phyloP scores from a whole-genome alignment of 2,329 filamentous ascomycete genomes.

The Fusarium brevicatenulatum region DNA sequence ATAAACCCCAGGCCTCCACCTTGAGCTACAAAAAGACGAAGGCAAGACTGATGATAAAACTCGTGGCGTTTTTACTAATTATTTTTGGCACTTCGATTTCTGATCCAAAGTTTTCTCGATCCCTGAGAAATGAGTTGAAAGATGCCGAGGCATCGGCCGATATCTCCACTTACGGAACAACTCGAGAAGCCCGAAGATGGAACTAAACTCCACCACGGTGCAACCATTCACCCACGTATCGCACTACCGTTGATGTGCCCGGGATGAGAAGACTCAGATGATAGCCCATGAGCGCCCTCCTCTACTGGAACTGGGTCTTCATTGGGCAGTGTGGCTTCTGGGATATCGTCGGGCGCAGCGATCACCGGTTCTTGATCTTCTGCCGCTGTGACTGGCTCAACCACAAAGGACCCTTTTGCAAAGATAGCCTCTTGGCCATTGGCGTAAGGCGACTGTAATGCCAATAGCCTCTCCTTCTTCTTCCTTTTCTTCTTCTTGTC shows the following conservation, averaged over 20 bases:
- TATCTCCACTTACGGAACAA: not conserved
- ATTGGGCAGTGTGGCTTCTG: not conserved
- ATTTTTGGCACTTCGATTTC: not conserved
- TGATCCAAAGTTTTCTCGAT: rapidly evolving
- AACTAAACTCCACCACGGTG: not conserved
- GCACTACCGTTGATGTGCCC: not conserved
- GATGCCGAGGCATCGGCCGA: not conserved
- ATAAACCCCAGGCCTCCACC: not conserved
- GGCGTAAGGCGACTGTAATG: rapidly evolving
- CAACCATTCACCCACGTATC: not conserved
- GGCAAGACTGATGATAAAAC: rapidly evolving
- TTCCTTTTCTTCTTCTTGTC: not conserved
- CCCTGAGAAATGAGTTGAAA: too few species aligned
- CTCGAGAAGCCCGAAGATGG: not conserved
- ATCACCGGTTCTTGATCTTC: not conserved
- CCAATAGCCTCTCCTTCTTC: not conserved
- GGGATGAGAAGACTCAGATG: rapidly evolving
- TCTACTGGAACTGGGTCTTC: not conserved
- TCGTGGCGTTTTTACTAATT: rapidly evolving
- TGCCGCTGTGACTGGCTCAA: not conserved
- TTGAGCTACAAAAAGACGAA: not conserved
- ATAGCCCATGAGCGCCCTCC: too few species aligned
- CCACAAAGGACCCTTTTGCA: rapidly evolving
- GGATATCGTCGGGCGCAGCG: too few species aligned
- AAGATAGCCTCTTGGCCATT: rapidly evolving